Percentiles rank a stretch among this genome's conserved stretches.
Conservation (phyloP, 148 eudicot species). For the Beta vulgaris region DNA sequence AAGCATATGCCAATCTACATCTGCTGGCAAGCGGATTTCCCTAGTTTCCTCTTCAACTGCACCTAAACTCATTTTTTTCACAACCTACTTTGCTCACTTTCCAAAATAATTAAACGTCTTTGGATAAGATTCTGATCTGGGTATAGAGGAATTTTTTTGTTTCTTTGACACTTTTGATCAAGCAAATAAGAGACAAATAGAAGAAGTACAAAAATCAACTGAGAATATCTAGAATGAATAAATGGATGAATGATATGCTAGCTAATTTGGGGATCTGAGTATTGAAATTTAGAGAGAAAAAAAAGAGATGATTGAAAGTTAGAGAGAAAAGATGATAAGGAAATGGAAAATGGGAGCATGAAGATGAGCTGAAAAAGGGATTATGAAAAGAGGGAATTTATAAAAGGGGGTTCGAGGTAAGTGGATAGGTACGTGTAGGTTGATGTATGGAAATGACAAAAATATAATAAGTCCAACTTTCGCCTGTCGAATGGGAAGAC, state of each 20-base stretch:
- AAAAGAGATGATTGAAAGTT: constrained; percentile 7
- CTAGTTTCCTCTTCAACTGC: constrained; percentile 54
- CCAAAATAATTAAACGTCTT: not conserved
- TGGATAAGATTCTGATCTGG: not conserved
- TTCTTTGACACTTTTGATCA: constrained; percentile 6
- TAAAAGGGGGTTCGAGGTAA: not conserved
- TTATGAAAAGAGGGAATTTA: not conserved
- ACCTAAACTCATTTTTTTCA: constrained; percentile 52
- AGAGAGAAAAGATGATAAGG: not conserved
- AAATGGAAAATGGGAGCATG: not conserved
- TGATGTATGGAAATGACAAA: constrained; percentile 7
- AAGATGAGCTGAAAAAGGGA: constrained; percentile 3
- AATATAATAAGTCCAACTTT: constrained; percentile 11
- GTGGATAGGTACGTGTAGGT: constrained; percentile 15
- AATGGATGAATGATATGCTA: not conserved
- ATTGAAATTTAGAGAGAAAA: not conserved
- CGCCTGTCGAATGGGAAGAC: constrained; percentile 22
- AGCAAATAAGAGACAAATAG: not conserved
- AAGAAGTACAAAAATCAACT: not conserved
- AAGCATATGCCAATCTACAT: constrained; percentile 79
- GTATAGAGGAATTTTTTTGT: not conserved
- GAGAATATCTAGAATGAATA: constrained; percentile 3
- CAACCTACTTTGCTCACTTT: not conserved
- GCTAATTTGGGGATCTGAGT: constrained; percentile 10
- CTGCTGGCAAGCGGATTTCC: constrained; percentile 62